A percentile compares a stretch with the other conserved stretches of the same genome.
Evolutionary conservation across 495 filamentous ascomycete species (phyloP).

Genomic region (Aspergillus wentii): DNA sequence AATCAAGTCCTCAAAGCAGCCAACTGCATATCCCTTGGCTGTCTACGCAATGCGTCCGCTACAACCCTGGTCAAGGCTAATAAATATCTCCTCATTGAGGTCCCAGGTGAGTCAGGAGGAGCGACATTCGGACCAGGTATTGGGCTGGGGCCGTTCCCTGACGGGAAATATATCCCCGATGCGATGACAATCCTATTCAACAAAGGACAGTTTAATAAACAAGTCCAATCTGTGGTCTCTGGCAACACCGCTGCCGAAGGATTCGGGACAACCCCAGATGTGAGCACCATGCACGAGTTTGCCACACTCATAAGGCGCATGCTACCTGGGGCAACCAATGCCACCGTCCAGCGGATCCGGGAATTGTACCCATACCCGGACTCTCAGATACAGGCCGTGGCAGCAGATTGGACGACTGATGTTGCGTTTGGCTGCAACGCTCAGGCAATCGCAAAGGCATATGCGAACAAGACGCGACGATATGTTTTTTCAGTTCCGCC

Average conservation of each 20-base stretch:
- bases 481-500: conserved; percentile 55
- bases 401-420: conserved; percentile 15
- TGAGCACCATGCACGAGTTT: conserved; percentile 41
- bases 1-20: conserved; percentile 38
- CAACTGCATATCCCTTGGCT: conserved; percentile 35
- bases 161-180: conserved; percentile 2
- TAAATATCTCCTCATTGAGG: background rate
- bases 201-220: background rate
- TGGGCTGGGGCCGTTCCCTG: background rate
- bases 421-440: conserved; percentile 56
- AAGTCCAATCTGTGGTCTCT: conserved; percentile 16
- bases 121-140: conserved; percentile 1
- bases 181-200: background rate
- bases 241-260: conserved; percentile 20
- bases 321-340: background rate
- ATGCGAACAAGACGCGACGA: conserved; percentile 39
- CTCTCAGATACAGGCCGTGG: conserved; percentile 25
- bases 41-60: conserved; percentile 32
- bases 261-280: conserved; percentile 42
- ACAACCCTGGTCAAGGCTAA: conserved; percentile 27
- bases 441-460: conserved; percentile 33
- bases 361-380: conserved; percentile 33
- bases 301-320: background rate
- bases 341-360: conserved; percentile 51
- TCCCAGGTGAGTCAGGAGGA: background rate